Percentiles rank a stretch among this genome's conserved stretches.
Evolutionary conservation across 306 rosid species (phyloP).

Genomic region (Lathyrus tuberosus): DNA sequence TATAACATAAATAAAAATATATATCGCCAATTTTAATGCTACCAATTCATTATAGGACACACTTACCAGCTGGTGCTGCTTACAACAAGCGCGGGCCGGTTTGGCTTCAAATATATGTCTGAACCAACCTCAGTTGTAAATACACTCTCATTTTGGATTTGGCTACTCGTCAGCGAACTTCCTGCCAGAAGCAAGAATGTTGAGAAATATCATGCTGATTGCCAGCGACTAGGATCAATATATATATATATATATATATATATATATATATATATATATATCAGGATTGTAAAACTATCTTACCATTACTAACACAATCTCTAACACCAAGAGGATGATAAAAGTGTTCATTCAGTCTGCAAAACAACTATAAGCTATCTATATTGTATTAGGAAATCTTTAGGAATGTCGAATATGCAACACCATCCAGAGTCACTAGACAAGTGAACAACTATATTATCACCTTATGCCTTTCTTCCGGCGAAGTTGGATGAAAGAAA

Average conservation of each 20-base stretch:
- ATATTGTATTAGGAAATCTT: constrained; percentile 36
- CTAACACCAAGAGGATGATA: constrained; percentile 62
- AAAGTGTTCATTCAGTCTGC: constrained; percentile 65
- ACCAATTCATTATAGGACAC: constrained; percentile 20
- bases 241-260: neutral
- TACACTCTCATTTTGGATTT: constrained; percentile 54
- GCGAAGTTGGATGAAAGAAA: constrained; percentile 76
- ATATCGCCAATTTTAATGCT: neutral
- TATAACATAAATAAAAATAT: constrained; percentile 13
- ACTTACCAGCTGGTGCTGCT: constrained; percentile 98
- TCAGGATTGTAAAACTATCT: constrained; percentile 9
- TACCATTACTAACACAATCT: constrained; percentile 79
- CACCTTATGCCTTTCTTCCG: constrained; percentile 87
- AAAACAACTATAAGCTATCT: constrained; percentile 63
- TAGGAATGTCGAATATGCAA: constrained; percentile 14
- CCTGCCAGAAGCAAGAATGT: constrained; percentile 42
- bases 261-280: neutral
- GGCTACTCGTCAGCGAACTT: constrained; percentile 45
- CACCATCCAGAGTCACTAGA: constrained; percentile 26
- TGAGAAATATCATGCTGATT: constrained; percentile 25
- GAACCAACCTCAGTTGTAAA: constrained; percentile 60
- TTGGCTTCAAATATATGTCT: constrained; percentile 57
- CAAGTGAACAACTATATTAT: constrained; percentile 33
- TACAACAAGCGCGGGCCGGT: constrained; percentile 85
- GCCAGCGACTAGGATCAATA: constrained; percentile 1